Percentiles rank a stretch among this genome's conserved stretches.
phyloP scores from a whole-genome alignment of 345 rosid genomes.

The Fremontodendron californicum region DNA sequence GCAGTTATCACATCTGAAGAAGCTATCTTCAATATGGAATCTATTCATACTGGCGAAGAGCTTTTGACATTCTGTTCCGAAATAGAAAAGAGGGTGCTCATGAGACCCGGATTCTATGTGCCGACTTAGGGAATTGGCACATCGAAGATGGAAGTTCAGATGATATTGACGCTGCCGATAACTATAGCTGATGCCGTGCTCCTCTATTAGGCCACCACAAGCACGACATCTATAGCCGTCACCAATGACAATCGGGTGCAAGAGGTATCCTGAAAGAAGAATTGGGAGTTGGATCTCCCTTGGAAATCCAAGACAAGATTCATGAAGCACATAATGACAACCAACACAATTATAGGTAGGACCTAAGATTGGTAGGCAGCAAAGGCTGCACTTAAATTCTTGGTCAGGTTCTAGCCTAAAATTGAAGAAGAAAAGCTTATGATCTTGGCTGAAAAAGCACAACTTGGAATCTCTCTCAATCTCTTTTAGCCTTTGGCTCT shows the following conservation, averaged over 20 bases:
- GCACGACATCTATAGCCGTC: not conserved
- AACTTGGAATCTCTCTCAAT: not conserved
- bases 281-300: constrained; percentile 8
- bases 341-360: not conserved
- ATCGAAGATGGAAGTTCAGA: not conserved
- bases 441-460: not conserved
- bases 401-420: not conserved
- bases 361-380: constrained; percentile 1
- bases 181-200: not conserved
- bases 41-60: too few relatives aligned
- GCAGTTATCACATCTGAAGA: not conserved
- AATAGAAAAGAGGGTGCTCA: constrained; percentile 15
- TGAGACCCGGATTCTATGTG: not conserved
- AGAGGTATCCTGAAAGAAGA: too few relatives aligned
- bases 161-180: too few relatives aligned
- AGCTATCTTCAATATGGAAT: too few relatives aligned
- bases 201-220: not conserved
- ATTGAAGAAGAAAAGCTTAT: constrained; percentile 1
- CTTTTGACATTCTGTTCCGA: not conserved
- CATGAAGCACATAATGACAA: constrained; percentile 14
- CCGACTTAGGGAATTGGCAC: not conserved
- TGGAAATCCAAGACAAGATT: constrained; percentile 5
- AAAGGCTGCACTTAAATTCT: not conserved
- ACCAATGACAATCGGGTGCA: not conserved
- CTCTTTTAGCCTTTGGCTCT: not conserved